Evolutionary conservation across 1,284 basidiomycete genomes (phyloP).

Genomic region (Vanrija humicola): DNA sequence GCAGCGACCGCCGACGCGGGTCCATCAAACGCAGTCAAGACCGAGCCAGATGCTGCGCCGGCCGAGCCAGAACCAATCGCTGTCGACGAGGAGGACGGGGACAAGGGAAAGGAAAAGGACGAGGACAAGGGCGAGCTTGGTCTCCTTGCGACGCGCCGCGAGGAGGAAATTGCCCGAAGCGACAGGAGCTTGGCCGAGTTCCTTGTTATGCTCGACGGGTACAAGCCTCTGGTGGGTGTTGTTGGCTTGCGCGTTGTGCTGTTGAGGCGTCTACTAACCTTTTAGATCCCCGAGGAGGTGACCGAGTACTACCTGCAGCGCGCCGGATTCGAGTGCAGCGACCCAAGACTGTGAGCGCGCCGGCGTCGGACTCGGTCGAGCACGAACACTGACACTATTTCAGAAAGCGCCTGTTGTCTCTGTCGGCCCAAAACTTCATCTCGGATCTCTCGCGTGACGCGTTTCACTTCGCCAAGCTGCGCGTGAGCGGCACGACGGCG

Average conservation of each 20-base stretch:
- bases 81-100: conserved; percentile 3
- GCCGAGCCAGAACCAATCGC: not conserved
- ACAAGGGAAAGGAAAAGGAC: conserved; percentile 17
- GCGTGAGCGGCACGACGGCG: conserved; percentile 55
- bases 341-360: conserved; percentile 72
- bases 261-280: not conserved
- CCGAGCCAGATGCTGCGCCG: not conserved
- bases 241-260: not conserved
- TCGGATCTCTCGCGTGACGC: conserved; percentile 96
- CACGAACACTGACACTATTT: not conserved
- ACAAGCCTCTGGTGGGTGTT: conserved; percentile 78
- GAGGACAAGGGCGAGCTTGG: conserved; percentile 12
- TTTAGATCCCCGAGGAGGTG: conserved; percentile 93
- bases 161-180: conserved; percentile 72
- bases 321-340: conserved; percentile 94
- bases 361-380: too few species aligned
- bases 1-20: not conserved
- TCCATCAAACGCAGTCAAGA: not conserved
- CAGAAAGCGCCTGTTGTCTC: conserved; percentile 87
- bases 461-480: conserved; percentile 94
- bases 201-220: conserved; percentile 91
- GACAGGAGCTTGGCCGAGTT: conserved; percentile 88
- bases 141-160: conserved; percentile 42
- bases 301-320: conserved; percentile 96
- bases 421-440: conserved; percentile 97